These are phyloP conservation scores for Aspergillus aculeatus DNA, from an alignment of 2,329 filamentous ascomycete species.

Conservation along the genomic window DNA sequence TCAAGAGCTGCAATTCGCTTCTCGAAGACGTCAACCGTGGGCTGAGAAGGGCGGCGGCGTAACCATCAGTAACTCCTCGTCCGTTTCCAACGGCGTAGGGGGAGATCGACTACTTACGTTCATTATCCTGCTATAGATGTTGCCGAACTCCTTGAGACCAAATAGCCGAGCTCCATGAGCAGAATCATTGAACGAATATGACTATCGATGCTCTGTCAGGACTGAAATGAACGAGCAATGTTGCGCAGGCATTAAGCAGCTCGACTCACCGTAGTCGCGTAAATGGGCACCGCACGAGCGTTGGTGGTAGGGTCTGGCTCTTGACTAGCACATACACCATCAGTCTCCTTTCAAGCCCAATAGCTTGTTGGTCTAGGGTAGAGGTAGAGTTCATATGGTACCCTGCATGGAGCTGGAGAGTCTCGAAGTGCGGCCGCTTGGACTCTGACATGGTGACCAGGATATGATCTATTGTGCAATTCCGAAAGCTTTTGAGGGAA, in stretches of 20 bases:
- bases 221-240: background rate
- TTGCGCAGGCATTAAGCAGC: background rate
- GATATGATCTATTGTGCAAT: background rate
- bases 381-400: conserved; percentile 42
- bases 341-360: background rate
- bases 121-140: conserved; percentile 96
- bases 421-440: conserved; percentile 66
- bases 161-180: conserved; percentile 94
- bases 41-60: conserved; percentile 49
- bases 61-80: background rate
- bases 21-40: conserved; percentile 93
- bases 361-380: background rate
- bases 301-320: conserved; percentile 78
- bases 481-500: background rate
- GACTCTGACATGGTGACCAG: conserved; percentile 33
- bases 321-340: conserved; percentile 56
- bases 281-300: conserved; percentile 89
- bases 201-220: conserved; percentile 50
- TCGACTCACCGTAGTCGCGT: conserved; percentile 71
- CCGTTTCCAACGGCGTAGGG: background rate
- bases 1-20: conserved; percentile 95
- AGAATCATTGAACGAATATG: conserved; percentile 91
- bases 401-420: conserved; percentile 82
- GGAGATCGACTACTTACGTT: conserved; percentile 60
- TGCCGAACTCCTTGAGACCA: conserved; percentile 93